These are phyloP conservation scores for Aspergillus homomorphus DNA, from an alignment of 495 filamentous ascomycete genomes.

Conservation along the genomic window DNA sequence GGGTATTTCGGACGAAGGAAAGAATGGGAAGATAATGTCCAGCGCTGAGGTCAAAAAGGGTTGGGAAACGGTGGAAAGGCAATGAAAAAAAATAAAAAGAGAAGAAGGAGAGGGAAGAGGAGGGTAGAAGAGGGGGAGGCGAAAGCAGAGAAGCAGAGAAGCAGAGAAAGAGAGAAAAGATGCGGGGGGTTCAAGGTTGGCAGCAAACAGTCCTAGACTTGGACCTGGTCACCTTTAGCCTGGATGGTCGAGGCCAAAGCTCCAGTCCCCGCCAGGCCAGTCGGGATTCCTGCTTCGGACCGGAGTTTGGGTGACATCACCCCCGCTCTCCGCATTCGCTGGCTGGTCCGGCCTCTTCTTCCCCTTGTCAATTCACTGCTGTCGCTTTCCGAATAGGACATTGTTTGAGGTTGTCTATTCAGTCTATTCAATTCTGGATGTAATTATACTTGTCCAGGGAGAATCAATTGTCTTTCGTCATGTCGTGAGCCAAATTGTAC, in stretches of 20 bases:
- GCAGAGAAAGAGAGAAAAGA: background rate
- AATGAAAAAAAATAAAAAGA: background rate
- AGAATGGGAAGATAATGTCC: background rate
- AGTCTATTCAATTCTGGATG: too few relatives aligned
- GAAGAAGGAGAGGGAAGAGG: background rate
- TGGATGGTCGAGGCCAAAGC: slow-evolving; percentile 8
- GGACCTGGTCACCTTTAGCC: too few relatives aligned
- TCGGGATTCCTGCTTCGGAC: slow-evolving; percentile 1
- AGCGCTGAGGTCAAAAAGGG: background rate
- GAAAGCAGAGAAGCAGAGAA: background rate
- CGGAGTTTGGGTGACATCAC: slow-evolving; percentile 17
- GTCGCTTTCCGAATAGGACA: too few relatives aligned
- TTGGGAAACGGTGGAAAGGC: background rate
- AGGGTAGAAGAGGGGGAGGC: background rate
- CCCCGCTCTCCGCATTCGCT: background rate
- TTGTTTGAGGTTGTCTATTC: too few relatives aligned
- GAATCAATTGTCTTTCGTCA: too few relatives aligned
- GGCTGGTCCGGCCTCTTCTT: slow-evolving; percentile 3
- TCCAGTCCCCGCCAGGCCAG: slow-evolving; percentile 7
- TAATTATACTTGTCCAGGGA: too few relatives aligned
- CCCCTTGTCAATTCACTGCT: background rate
- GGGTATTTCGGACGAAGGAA: background rate
- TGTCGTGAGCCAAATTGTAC: too few relatives aligned
- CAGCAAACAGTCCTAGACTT: background rate
- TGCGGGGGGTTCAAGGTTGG: slow-evolving; percentile 1